Conservation (phyloP, 2,329 filamentous ascomycete genomes). For the Neofusicoccum kwambonambiense region DNA sequence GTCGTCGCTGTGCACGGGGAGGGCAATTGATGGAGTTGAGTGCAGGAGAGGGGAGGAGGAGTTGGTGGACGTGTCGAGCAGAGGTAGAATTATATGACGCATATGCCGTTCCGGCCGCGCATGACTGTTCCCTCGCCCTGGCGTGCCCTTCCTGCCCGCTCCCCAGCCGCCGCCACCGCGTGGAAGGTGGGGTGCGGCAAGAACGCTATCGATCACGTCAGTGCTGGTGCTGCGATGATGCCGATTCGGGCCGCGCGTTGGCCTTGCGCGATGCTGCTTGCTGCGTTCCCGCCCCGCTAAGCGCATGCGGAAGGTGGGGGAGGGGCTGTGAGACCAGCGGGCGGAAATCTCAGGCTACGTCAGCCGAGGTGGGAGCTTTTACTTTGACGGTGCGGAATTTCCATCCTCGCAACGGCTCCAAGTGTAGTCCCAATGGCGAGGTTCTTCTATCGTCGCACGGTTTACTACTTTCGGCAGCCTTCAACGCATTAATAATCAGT, state of each 20-base stretch:
- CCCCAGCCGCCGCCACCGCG: neutral
- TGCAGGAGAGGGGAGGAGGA: neutral
- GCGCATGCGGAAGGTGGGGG: constrained; percentile 1
- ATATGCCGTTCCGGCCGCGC: neutral
- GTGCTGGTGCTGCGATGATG: neutral
- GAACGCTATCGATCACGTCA: constrained; percentile 6
- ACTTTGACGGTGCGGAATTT: neutral
- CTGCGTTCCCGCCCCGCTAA: neutral
- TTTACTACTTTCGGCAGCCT: too few species aligned
- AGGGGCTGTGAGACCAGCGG: neutral
- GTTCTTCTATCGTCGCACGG: too few species aligned
- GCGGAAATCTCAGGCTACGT: too few species aligned
- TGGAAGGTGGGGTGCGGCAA: neutral
- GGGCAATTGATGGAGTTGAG: neutral
- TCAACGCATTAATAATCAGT: neutral
- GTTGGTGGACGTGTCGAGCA: neutral
- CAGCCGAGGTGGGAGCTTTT: neutral
- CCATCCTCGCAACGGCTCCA: neutral
- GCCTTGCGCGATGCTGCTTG: neutral
- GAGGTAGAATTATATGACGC: neutral
- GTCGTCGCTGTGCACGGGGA: neutral
- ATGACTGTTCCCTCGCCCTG: neutral
- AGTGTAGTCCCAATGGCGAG: too few species aligned
- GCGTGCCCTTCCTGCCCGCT: neutral
- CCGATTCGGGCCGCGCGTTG: neutral